Percentiles rank a stretch among this genome's conserved stretches.
Evolutionary conservation across 2,329 filamentous ascomycete species (phyloP).

Genomic region (Diplodia scrobiculata): DNA sequence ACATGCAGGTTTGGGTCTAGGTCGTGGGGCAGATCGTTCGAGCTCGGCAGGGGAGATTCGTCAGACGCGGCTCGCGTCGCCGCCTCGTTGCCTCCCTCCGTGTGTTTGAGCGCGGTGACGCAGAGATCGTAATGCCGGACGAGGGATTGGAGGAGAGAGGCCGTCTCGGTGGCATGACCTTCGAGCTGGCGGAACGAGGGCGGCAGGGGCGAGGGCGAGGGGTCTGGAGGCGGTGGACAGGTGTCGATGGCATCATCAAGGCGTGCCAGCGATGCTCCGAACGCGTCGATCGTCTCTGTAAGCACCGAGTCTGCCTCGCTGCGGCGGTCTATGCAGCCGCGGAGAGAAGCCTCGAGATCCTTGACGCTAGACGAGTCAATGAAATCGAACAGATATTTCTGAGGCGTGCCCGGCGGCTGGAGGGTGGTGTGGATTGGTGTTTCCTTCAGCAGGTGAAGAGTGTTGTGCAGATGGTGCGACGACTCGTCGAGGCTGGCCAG

Average conservation of each 20-base stretch:
- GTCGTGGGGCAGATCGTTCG: slow-evolving; percentile 24
- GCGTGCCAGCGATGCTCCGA: slow-evolving; percentile 71
- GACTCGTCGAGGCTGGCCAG: slow-evolving; percentile 67
- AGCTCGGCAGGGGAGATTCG: slow-evolving; percentile 33
- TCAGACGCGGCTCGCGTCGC: slow-evolving; percentile 49
- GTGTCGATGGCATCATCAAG: slow-evolving; percentile 50
- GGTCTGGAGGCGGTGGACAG: slow-evolving; percentile 39
- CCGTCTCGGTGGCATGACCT: slow-evolving; percentile 77
- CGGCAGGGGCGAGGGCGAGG: slow-evolving; percentile 48
- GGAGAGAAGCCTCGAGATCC: slow-evolving; percentile 65
- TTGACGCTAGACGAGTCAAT: slow-evolving; percentile 72
- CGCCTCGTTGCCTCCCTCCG: slow-evolving; percentile 63
- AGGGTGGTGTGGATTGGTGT: slow-evolving; percentile 67
- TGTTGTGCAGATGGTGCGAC: slow-evolving; percentile 65
- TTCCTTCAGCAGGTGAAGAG: slow-evolving; percentile 65
- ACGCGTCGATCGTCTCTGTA: slow-evolving; percentile 60
- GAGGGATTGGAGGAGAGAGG: slow-evolving; percentile 74
- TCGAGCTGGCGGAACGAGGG: slow-evolving; percentile 60
- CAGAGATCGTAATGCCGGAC: slow-evolving; percentile 91
- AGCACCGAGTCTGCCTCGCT: slow-evolving; percentile 67
- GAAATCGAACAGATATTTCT: slow-evolving; percentile 71
- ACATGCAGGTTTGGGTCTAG: slow-evolving; percentile 25
- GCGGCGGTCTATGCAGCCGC: slow-evolving; percentile 69
- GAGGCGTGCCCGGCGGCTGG: slow-evolving; percentile 53
- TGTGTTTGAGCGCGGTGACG: slow-evolving; percentile 85